Evolutionary conservation across 345 rosid species (phyloP), one percentile per base, ranked within the genome.

Genomic region (Populus davidiana): DNA sequence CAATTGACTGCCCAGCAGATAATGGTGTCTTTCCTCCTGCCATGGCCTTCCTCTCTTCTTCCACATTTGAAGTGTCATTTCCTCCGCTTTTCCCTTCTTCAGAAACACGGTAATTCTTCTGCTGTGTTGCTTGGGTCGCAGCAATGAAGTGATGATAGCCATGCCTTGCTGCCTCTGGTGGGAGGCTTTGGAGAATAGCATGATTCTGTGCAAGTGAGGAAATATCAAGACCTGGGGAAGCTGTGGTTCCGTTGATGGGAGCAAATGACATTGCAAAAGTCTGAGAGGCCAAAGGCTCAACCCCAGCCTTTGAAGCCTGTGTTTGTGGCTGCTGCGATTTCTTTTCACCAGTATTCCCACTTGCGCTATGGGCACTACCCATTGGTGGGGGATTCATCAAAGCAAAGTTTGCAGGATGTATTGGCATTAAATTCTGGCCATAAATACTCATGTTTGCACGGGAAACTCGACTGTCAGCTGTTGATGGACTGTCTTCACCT

Each of bases 251-350:
- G 80, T 84, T 91, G 41, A 90, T 82, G 33, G 98, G 81, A 25
- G 92, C 84, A 85, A 91, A 91, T n/a, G 99, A 89, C 97, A 96
- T 87, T 35, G 98, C 94, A 88, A 91, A 92, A 76, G 97, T 87
- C 83, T 86, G 98, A 66, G 97, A 85, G 2, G 81, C 80, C 9
- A 87, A 78, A 20, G 91, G 75, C 64, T 96, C 99, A 54, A 79
- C 80, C 43, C 93, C 94, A 52, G 90, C 81, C 79, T 87, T 94
- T 6, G 93, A 77, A 52, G 81, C 82, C 75, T 89, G 96, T 59
- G 87, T 85, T 33, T 77, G 80, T 6, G 61, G 75, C 67, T 78
- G 86, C 82, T 79, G 89, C 36, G 84, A 85, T 83, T 91, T 92
- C 97, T 89, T 92, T 56, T 92, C 99, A 70, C 86, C 79, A 31